A percentile compares a stretch with the other conserved stretches of the same genome.
Evolutionary conservation across 805 yeast genomes (phyloP).

Genomic region (Metschnikowia baotianmanensis): DNA sequence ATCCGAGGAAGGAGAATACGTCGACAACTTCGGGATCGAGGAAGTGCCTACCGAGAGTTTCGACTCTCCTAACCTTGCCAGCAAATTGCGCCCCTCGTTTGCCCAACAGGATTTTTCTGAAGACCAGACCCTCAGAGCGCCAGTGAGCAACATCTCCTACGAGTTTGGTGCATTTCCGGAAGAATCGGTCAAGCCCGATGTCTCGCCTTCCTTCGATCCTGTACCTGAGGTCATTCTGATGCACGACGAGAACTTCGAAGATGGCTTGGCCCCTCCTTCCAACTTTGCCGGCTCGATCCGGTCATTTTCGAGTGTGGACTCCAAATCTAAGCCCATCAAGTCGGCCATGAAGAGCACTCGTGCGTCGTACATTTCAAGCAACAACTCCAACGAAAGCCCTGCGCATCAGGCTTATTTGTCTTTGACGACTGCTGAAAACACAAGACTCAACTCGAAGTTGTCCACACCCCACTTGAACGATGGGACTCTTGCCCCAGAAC

Average conservation of each 20-base stretch:
- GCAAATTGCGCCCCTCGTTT: constrained; percentile 16
- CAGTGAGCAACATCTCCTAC: constrained; percentile 2
- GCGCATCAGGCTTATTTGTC: constrained; percentile 67
- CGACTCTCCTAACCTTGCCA: constrained; percentile 24
- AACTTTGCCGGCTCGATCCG: constrained; percentile 30
- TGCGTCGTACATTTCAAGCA: constrained; percentile 20
- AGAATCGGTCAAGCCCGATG: background rate
- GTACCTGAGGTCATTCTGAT: constrained; percentile 8
- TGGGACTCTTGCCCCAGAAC: constrained; percentile 8
- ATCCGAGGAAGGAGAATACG: constrained; percentile 8
- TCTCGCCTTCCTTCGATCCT: constrained; percentile 21
- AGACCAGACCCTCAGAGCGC: background rate
- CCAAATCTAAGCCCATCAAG: constrained; percentile 30
- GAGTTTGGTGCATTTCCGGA: constrained; percentile 6
- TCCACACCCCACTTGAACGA: constrained; percentile 40
- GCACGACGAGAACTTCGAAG: constrained; percentile 23
- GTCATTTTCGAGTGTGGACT: constrained; percentile 29
- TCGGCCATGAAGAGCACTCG: constrained; percentile 49
- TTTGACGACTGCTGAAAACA: constrained; percentile 74
- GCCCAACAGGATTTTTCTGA: background rate
- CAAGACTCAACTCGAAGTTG: constrained; percentile 65
- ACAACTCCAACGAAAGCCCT: constrained; percentile 24
- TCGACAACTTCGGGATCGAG: constrained; percentile 27
- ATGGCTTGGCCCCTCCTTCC: constrained; percentile 12
- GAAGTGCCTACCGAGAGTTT: constrained; percentile 22